Base-by-base conservation (phyloP, 2,329 filamentous ascomycete species). In the Pseudovirgaria hyperparasitica region DNA sequence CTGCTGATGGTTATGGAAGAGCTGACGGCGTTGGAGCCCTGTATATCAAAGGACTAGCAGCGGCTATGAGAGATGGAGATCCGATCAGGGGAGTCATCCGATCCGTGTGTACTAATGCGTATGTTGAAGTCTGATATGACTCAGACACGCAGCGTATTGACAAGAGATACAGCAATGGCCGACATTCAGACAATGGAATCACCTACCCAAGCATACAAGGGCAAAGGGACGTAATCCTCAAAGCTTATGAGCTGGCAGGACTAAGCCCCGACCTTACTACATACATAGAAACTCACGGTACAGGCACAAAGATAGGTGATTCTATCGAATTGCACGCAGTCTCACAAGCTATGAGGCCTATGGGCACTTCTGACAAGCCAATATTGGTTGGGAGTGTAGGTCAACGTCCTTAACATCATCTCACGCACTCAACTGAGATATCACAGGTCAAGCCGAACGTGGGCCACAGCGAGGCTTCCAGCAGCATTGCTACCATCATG, bases 391-490 rank as follows among this genome's bases (percentile, higher is more conserved):
- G n/a, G n/a, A n/a, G n/a, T n/a, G n/a, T n/a, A n/a, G n/a, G n/a
- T n/a, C n/a, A n/a, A n/a, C n/a, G n/a, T n/a, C n/a, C n/a, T n/a
- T n/a, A n/a, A n/a, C n/a, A n/a, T n/a, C n/a, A n/a, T n/a, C n/a
- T n/a, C n/a, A n/a, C n/a, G n/a, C n/a, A n/a, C n/a, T n/a, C n/a
- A n/a, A n/a, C n/a, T n/a, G n/a, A n/a, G n/a, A n/a, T 35, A 34
- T 6, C 26, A 42, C 6, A 30, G 28, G 28, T 46, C 2, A 53
- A 52, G 31, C 30, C 40, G 5, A 48, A 45, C n/a, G 26, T 54
- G 4, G 51, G 51, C 6, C 50, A 55, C 32, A 29, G 36, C 2
- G 49, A 53, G 31, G 37, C 39, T 2, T 35, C 40, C 3, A 39
- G 38, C 18, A 48, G 38, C 13, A 26, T 54, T 4, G 30, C 46